These are phyloP conservation scores for Moricandia moricandioides DNA, from an alignment of 345 rosid genomes.

Conservation along the genomic window DNA sequence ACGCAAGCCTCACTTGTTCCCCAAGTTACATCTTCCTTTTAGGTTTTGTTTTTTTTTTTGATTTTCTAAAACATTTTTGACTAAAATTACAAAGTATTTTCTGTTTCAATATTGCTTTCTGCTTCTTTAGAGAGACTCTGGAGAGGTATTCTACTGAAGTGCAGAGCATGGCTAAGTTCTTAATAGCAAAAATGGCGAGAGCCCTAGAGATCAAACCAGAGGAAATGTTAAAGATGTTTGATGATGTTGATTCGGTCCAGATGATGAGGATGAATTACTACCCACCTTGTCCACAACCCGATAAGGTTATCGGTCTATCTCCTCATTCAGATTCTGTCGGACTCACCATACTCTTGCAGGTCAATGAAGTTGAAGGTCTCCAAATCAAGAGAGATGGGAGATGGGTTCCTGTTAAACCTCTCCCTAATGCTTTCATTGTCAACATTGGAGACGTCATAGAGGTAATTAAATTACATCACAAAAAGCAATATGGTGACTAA, in stretches of 20 bases:
- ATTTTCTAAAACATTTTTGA: too few relatives aligned
- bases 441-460: constrained; percentile 54
- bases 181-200: constrained; percentile 42
- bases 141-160: constrained; percentile 46
- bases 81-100: too few relatives aligned
- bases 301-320: constrained; percentile 40
- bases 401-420: constrained; percentile 53
- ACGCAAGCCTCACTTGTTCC: constrained; percentile 39
- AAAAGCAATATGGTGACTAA: not conserved
- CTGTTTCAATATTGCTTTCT: too few relatives aligned
- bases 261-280: constrained; percentile 57
- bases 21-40: constrained; percentile 37
- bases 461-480: constrained; percentile 28
- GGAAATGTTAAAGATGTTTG: constrained; percentile 44
- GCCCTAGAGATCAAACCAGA: constrained; percentile 47
- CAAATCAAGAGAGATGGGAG: constrained; percentile 50
- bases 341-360: constrained; percentile 53
- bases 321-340: constrained; percentile 51
- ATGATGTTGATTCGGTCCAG: constrained; percentile 36
- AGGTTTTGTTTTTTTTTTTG: constrained; percentile 41
- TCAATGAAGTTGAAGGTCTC: constrained; percentile 50
- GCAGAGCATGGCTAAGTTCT: constrained; percentile 36
- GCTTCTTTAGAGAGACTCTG: constrained; percentile 45
- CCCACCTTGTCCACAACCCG: constrained; percentile 65
- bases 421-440: constrained; percentile 50